Conservation (phyloP, 495 filamentous ascomycete genomes). For the Platismatia glauca region DNA sequence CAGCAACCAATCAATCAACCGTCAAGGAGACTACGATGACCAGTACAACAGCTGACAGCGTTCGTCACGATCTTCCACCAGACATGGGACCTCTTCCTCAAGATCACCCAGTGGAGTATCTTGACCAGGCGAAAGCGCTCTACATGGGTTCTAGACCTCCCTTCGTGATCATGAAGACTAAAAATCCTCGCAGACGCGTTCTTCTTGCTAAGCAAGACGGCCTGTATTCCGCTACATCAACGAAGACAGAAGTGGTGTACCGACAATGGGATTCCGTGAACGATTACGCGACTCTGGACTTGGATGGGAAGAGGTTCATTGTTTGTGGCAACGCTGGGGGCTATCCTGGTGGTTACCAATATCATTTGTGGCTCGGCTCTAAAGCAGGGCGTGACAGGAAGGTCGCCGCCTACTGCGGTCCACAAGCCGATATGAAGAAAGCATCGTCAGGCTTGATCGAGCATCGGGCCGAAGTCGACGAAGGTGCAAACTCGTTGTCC, state of each 20-base stretch:
- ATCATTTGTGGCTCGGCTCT: background rate
- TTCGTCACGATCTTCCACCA: background rate
- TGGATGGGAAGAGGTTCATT: background rate
- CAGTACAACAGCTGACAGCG: background rate
- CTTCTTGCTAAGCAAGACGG: background rate
- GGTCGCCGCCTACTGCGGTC: background rate
- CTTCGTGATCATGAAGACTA: background rate
- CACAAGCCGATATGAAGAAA: background rate
- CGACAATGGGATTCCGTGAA: background rate
- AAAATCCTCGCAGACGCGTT: background rate
- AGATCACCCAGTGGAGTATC: background rate
- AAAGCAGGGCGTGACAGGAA: background rate
- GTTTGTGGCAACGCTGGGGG: background rate
- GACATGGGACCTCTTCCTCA: background rate
- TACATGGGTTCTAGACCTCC: background rate
- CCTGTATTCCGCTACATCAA: background rate
- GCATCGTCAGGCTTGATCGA: background rate
- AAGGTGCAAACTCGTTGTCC: background rate
- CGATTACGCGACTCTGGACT: background rate
- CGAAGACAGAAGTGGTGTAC: background rate
- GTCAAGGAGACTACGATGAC: background rate
- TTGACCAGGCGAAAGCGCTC: background rate
- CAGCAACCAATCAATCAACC: background rate
- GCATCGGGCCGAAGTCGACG: background rate
- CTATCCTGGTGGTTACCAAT: background rate